Conservation (phyloP, 345 rosid species). For the Aquilaria sinensis region DNA sequence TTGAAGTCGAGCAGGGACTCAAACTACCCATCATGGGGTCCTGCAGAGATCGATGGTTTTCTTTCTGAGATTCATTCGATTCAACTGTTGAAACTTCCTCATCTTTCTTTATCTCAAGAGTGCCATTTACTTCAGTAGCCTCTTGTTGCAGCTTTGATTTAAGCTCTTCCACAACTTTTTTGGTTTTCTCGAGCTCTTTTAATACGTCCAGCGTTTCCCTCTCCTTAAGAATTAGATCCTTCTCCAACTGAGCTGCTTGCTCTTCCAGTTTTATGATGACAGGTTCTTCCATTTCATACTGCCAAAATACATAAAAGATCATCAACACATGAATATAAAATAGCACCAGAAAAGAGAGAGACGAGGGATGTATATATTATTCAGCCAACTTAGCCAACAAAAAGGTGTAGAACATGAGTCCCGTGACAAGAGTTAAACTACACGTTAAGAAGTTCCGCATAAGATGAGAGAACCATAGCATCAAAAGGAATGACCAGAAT, state of each 20-base stretch:
- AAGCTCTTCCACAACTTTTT: constrained; percentile 46
- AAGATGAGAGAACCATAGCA: no score
- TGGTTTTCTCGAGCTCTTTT: constrained; percentile 72
- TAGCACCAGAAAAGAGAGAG: no score
- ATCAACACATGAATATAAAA: neutral
- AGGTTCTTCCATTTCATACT: constrained; percentile 43
- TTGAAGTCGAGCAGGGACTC: constrained; percentile 29
- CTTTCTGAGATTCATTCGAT: constrained; percentile 28
- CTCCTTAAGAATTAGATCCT: constrained; percentile 59
- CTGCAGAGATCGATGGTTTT: constrained; percentile 14
- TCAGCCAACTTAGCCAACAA: no score
- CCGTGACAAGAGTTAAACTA: no score
- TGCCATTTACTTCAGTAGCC: constrained; percentile 31
- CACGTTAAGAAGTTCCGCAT: no score
- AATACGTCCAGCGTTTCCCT: constrained; percentile 60
- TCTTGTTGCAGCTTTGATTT: constrained; percentile 56
- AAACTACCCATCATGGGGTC: constrained; percentile 18
- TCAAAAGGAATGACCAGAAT: no score
- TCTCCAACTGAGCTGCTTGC: constrained; percentile 57
- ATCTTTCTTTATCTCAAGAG: constrained; percentile 16
- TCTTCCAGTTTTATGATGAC: constrained; percentile 46
- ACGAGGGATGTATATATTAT: no score
- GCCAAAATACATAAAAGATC: constrained; percentile 12
- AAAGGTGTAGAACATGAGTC: no score
- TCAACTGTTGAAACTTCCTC: neutral